Base-by-base conservation (phyloP, 495 filamentous ascomycete species). In the Astrocystis sublimbata region DNA sequence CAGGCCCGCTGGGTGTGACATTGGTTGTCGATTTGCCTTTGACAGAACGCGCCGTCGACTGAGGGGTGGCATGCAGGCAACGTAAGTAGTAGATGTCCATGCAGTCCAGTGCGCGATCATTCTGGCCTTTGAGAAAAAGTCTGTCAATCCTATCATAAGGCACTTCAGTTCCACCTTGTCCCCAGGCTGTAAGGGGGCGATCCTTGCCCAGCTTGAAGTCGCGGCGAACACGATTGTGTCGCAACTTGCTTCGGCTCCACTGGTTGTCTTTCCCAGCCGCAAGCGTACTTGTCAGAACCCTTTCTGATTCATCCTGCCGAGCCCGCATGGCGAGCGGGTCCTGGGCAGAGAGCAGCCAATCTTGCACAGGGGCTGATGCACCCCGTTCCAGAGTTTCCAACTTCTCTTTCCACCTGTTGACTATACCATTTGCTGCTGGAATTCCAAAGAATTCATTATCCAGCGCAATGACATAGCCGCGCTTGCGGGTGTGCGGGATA, bases 401-500 rank as follows among this genome's bases (percentile, higher is more conserved):
- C 4, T 61, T 12, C 1, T n/a, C 26, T 9, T 3, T 9, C 75
- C 76, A 77, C 7, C 36, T 21, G 0, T 41, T 6, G 26, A 58
- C 8, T 12, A 70, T 62, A 17, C 9, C 40, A 0, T 49, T 21
- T 6, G 51, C 51, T 21, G 51, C 51, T 21, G 50, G 28, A 0
- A 58, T 47, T 1, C 69, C 56, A 50, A 81, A 74, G 0, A 68
- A 59, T 0, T 63, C 10, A 7, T 67, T 71, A 57, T 90, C 80
- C 10, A 92, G 65, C 26, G 85, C 86, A 30, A 92, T 72, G 71
- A 93, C 81, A 67, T 94, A 96, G 5, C 86, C 85, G 43, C 92
- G 81, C 33, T 78, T 77, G 1, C 92, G 78, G 5, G 92, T 96
- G 38, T 96, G 92, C 0, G 92, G 92, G 2, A 96, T 75, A 49